A percentile compares a stretch with the other conserved stretches of the same genome.
phyloP scores from a whole-genome alignment of 2,329 filamentous ascomycete species.

The Truncatella angustata region DNA sequence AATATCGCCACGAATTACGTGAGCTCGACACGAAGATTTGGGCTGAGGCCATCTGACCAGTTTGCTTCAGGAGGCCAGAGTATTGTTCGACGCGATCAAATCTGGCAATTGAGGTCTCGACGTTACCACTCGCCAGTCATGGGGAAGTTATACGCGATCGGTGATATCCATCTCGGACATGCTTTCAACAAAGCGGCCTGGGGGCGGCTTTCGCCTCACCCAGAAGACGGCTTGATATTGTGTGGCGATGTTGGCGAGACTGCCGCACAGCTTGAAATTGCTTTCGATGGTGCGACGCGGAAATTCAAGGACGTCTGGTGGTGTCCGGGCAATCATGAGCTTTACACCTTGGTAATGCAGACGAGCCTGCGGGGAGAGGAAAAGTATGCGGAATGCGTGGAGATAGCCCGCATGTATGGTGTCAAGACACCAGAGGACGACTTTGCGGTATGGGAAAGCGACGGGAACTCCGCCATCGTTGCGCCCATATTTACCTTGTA shows the following conservation, averaged over 20 bases:
- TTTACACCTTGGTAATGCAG: conserved; percentile 46
- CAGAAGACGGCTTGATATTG: conserved; percentile 34
- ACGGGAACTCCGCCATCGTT: conserved; percentile 40
- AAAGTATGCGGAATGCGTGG: conserved; percentile 55
- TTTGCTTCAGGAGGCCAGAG: too few species aligned
- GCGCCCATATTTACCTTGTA: conserved; percentile 59
- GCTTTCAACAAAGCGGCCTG: conserved; percentile 30
- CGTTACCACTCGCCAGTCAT: neutral
- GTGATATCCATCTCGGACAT: conserved; percentile 35
- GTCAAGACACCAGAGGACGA: conserved; percentile 57
- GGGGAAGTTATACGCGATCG: conserved; percentile 35
- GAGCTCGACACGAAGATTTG: too few species aligned
- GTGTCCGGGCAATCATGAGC: conserved; percentile 57
- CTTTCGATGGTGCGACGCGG: conserved; percentile 28
- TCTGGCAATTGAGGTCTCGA: neutral
- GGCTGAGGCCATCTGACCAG: too few species aligned
- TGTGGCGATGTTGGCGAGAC: conserved; percentile 36
- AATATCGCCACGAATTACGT: too few species aligned
- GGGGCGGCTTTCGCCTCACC: conserved; percentile 27
- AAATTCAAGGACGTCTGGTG: conserved; percentile 45
- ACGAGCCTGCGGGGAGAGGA: conserved; percentile 42
- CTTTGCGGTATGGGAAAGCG: conserved; percentile 44
- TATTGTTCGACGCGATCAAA: too few species aligned
- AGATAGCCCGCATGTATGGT: conserved; percentile 48
- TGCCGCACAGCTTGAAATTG: conserved; percentile 30